phyloP scores from a whole-genome alignment of 2,329 filamentous ascomycete genomes.

The Paecilomyces formosus region DNA sequence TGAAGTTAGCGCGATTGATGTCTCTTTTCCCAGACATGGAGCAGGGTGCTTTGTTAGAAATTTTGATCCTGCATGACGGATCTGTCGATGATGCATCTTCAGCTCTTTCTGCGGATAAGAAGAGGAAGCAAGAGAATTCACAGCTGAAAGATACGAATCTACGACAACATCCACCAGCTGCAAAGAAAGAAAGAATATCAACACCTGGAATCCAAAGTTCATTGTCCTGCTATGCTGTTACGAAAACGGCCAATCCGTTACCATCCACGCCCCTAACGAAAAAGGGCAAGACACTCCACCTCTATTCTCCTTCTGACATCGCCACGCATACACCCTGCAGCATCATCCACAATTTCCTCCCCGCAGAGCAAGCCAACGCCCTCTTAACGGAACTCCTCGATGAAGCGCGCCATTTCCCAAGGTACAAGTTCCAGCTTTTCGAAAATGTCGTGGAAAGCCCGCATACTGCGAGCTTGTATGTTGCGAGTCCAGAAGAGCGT shows the following conservation, averaged over 20 bases:
- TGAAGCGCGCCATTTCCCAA: slow-evolving; percentile 64
- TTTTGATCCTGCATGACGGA: slow-evolving; percentile 70
- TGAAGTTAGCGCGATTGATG: slow-evolving; percentile 76
- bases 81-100: slow-evolving; percentile 60
- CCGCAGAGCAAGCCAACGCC: slow-evolving; percentile 60
- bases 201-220: slow-evolving; percentile 56
- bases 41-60: slow-evolving; percentile 65
- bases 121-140: not conserved
- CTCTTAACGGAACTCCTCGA: slow-evolving; percentile 68
- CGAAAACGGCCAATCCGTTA: slow-evolving; percentile 36
- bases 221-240: slow-evolving; percentile 36
- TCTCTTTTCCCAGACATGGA: slow-evolving; percentile 63
- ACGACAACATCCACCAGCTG: not conserved
- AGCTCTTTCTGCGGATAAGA: slow-evolving; percentile 36
- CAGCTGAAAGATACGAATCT: not conserved
- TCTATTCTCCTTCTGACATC: slow-evolving; percentile 76
- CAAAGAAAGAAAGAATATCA: not conserved
- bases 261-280: slow-evolving; percentile 49
- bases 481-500: slow-evolving; percentile 64
- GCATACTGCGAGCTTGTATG: slow-evolving; percentile 77
- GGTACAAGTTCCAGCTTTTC: slow-evolving; percentile 74
- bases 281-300: slow-evolving; percentile 74
- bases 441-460: slow-evolving; percentile 79
- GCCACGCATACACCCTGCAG: slow-evolving; percentile 81
- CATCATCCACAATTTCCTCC: slow-evolving; percentile 85